phyloP scores from a whole-genome alignment of 2,329 filamentous ascomycete genomes.

The Claviceps sp. region DNA sequence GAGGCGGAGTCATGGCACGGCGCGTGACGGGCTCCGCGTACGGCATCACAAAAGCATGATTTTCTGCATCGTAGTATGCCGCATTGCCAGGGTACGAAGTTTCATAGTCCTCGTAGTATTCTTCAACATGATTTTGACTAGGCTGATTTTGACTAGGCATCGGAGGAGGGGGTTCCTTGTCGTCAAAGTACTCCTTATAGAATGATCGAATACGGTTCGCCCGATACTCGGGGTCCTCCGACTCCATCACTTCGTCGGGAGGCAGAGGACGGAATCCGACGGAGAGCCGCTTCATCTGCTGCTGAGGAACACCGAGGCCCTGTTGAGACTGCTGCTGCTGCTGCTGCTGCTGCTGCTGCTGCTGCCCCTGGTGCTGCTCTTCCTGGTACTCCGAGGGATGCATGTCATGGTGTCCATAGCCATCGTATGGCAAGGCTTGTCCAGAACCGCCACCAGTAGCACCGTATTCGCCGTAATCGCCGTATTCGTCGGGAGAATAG shows the following conservation, averaged over 20 bases:
- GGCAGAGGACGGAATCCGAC: slow-evolving; percentile 74
- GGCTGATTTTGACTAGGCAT: slow-evolving; percentile 14
- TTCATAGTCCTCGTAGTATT: slow-evolving; percentile 67
- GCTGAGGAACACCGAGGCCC: slow-evolving; percentile 39
- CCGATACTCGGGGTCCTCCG: slow-evolving; percentile 84
- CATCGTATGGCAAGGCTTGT: slow-evolving; percentile 6
- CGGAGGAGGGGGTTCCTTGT: slow-evolving; percentile 41
- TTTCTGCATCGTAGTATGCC: slow-evolving; percentile 51
- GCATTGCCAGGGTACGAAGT: slow-evolving; percentile 56
- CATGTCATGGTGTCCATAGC: slow-evolving; percentile 12
- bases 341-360: slow-evolving; percentile 10
- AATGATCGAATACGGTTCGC: slow-evolving; percentile 96
- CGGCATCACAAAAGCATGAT: slow-evolving; percentile 61
- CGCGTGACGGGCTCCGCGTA: slow-evolving; percentile 77
- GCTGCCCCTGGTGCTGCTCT: slow-evolving; percentile 8
- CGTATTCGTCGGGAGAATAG: slow-evolving; percentile 10
- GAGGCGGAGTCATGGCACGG: slow-evolving; percentile 91
- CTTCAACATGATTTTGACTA: slow-evolving; percentile 8
- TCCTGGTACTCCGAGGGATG: slow-evolving; percentile 21
- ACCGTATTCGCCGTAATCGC: slow-evolving; percentile 5
- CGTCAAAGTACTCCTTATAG: slow-evolving; percentile 99
- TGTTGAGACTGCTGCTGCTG: slow-evolving; percentile 19
- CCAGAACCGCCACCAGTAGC: background rate
- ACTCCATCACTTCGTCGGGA: slow-evolving; percentile 62
- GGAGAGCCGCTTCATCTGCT: slow-evolving; percentile 46